These are phyloP conservation scores for Metroxylon sagu DNA, from an alignment of 176 grass and related monocot genomes.

Conservation along the genomic window DNA sequence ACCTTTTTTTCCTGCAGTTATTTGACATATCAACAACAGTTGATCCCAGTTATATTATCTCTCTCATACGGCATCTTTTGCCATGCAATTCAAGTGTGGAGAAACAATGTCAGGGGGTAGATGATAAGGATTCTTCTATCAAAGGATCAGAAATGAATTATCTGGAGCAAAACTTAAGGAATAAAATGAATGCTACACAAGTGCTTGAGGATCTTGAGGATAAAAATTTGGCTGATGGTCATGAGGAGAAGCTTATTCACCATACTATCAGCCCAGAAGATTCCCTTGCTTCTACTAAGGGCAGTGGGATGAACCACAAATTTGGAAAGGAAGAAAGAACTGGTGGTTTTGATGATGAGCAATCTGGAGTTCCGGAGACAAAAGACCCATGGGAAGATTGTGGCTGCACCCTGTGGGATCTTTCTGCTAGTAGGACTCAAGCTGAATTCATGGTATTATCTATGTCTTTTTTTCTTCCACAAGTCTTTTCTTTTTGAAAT, in stretches of 20 bases:
- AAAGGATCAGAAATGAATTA: too few relatives aligned
- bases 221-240: too few relatives aligned
- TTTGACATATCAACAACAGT: conserved; percentile 61
- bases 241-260: too few relatives aligned
- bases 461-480: background rate
- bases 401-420: conserved; percentile 83
- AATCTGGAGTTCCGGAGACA: conserved; percentile 7
- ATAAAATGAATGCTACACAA: too few relatives aligned
- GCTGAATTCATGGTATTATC: conserved; percentile 76
- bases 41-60: conserved; percentile 91
- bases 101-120: conserved; percentile 34
- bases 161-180: too few relatives aligned
- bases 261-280: background rate
- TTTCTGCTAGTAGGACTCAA: conserved; percentile 65
- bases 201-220: too few relatives aligned
- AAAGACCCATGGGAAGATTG: conserved; percentile 79
- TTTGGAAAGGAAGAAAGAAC: conserved; percentile 26
- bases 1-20: conserved; percentile 31
- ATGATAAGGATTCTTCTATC: background rate
- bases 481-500: background rate
- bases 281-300: conserved; percentile 4
- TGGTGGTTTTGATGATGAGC: conserved; percentile 16
- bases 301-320: conserved; percentile 24
- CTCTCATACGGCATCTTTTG: conserved; percentile 67
- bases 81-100: conserved; percentile 41